These are phyloP conservation scores for Beauveria caledonica DNA, from an alignment of 2,329 filamentous ascomycete species.

Conservation along the genomic window DNA sequence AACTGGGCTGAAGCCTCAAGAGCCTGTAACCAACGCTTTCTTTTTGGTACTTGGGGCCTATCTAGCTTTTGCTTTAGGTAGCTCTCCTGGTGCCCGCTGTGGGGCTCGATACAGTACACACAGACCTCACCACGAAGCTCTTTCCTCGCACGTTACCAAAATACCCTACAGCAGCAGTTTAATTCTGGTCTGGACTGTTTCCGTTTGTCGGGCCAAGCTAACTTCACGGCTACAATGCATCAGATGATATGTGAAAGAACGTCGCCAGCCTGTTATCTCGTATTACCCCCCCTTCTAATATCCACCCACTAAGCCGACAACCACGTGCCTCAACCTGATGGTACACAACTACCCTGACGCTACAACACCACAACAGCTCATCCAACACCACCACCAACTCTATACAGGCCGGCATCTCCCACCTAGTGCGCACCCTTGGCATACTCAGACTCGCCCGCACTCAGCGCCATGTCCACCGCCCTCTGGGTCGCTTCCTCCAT, in stretches of 20 bases:
- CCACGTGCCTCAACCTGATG: not conserved
- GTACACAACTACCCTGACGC: not conserved
- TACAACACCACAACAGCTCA: not conserved
- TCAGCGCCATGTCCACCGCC: constrained; percentile 33
- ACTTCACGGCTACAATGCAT: too few species aligned
- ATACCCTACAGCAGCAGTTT: not conserved
- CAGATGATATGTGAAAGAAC: too few species aligned
- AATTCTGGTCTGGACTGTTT: too few species aligned
- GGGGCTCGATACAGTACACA: not conserved
- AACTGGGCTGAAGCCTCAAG: not conserved
- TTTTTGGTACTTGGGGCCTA: not conserved
- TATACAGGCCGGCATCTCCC: not conserved
- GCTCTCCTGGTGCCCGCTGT: not conserved
- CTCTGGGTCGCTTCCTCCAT: constrained; percentile 47
- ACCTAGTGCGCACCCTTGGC: not conserved
- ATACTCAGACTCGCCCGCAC: not conserved
- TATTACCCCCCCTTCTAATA: too few species aligned
- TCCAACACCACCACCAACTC: not conserved
- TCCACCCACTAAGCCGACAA: not conserved
- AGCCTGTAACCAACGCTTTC: too few species aligned
- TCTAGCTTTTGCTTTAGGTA: too few species aligned
- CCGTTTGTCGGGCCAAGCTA: too few species aligned
- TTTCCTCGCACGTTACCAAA: not conserved
- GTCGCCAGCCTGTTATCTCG: too few species aligned
- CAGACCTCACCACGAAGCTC: too few species aligned